phyloP scores from a whole-genome alignment of 2,329 filamentous ascomycete species.

The Microcyclospora tardicrescens region DNA sequence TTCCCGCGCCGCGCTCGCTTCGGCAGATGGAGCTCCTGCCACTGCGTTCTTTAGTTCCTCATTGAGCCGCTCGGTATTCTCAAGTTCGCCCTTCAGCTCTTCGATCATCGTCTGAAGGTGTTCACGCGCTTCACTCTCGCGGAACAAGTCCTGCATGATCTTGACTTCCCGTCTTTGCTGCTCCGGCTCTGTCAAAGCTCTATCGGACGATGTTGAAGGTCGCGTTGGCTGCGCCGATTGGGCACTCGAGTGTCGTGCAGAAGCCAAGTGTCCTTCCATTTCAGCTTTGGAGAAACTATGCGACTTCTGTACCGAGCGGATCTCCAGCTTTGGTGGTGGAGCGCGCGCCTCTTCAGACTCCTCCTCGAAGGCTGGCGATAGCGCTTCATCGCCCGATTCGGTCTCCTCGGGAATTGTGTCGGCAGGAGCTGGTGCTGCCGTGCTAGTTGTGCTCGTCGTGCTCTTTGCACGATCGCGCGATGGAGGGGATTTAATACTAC shows the following conservation, averaged over 20 bases:
- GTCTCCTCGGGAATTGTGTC: constrained; percentile 16
- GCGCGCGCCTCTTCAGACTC: not conserved
- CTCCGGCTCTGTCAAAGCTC: constrained; percentile 9
- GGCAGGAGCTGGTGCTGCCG: not conserved
- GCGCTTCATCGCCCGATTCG: not conserved
- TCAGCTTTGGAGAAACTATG: constrained; percentile 4
- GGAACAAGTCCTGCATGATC: constrained; percentile 17
- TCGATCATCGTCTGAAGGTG: constrained; percentile 12
- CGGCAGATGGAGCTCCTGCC: not conserved
- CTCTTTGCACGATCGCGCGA: too few relatives aligned
- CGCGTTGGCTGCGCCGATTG: constrained; percentile 11
- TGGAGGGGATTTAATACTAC: too few relatives aligned
- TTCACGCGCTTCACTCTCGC: constrained; percentile 14
- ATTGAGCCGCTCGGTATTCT: constrained; percentile 11
- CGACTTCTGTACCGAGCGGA: constrained; percentile 9
- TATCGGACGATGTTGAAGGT: constrained; percentile 9
- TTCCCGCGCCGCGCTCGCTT: constrained; percentile 5
- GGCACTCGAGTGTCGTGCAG: constrained; percentile 12
- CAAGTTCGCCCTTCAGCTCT: constrained; percentile 14
- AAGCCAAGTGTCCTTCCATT: constrained; percentile 12
- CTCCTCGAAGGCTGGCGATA: not conserved
- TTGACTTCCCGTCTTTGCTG: constrained; percentile 16
- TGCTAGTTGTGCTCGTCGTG: not conserved
- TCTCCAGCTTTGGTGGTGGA: constrained; percentile 16
- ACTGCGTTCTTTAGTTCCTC: constrained; percentile 5